A percentile compares a stretch with the other conserved stretches of the same genome.
Evolutionary conservation across 805 yeast genomes (phyloP).

Genomic region (Pichia manshurica): DNA sequence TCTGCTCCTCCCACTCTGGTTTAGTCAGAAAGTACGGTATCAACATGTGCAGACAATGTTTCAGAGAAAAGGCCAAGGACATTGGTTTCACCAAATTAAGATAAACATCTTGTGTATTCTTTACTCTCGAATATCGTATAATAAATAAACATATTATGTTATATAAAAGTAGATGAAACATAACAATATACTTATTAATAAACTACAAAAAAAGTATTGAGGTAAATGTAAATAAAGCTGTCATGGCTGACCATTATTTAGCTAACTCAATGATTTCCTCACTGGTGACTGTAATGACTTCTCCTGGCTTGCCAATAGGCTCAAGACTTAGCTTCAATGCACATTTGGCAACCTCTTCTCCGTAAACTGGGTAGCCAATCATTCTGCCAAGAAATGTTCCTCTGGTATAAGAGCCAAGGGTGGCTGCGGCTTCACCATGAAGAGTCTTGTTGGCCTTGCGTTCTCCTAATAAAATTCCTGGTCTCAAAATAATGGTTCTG

Average conservation of each 20-base stretch:
- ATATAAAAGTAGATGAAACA: conserved; percentile 8
- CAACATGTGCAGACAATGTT: conserved; percentile 99
- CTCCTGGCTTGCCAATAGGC: conserved; percentile 22
- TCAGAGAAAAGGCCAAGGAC: conserved; percentile 99
- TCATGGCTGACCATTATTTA: conserved; percentile 1
- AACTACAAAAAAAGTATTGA: no score
- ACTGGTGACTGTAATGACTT: conserved; percentile 21
- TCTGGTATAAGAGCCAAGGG: conserved; percentile 30
- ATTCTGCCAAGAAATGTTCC: conserved; percentile 31
- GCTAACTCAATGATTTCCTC: conserved; percentile 21
- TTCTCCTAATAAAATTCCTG: conserved; percentile 68
- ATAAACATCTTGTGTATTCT: conserved; percentile 40
- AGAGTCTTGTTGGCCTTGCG: conserved; percentile 41
- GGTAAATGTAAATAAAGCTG: no score
- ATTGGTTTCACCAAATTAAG: conserved; percentile 99
- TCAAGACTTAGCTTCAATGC: conserved; percentile 27
- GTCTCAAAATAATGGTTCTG: conserved; percentile 69
- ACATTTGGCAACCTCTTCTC: conserved; percentile 58
- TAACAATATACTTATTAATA: conserved; percentile 4
- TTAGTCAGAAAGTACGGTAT: conserved; percentile 99
- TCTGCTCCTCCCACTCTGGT: conserved; percentile 98
- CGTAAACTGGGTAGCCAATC: conserved; percentile 47
- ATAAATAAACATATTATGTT: conserved; percentile 8
- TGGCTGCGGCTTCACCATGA: conserved; percentile 29
- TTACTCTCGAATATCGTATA: conserved; percentile 2